Conservation (phyloP, 176 grass and related monocot species). For the Cenchrus purpureus region DNA sequence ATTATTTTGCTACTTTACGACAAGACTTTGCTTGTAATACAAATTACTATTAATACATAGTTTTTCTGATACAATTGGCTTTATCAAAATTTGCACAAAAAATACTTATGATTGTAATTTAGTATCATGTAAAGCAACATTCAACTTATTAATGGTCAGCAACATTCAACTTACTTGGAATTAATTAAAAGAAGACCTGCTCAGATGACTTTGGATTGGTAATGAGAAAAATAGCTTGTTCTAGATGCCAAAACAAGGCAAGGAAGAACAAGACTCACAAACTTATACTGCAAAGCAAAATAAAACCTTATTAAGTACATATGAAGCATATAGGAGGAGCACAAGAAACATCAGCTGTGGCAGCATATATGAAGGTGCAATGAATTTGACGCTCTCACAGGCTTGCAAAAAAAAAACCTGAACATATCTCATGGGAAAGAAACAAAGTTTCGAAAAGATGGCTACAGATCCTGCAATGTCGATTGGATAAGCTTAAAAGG, state of each 20-base stretch:
- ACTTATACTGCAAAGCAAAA: constrained; percentile 71
- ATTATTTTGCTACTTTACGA: no score
- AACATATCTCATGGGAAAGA: constrained; percentile 92
- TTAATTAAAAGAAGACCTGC: constrained; percentile 88
- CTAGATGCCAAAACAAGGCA: constrained; percentile 90
- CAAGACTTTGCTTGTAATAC: no score
- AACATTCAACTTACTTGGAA: constrained; percentile 71
- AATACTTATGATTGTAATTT: no score
- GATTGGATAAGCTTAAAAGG: constrained; percentile 33
- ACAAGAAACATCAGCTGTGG: constrained; percentile 5
- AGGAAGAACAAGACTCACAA: constrained; percentile 86
- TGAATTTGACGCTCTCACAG: constrained; percentile 4
- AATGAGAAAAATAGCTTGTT: constrained; percentile 92
- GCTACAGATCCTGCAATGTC: constrained; percentile 84
- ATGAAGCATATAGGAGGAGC: constrained; percentile 5
- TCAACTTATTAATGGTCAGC: neutral
- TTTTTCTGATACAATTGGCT: no score
- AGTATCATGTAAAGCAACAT: no score
- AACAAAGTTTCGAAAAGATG: constrained; percentile 96
- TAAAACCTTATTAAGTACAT: no score
- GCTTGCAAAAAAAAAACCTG: constrained; percentile 57
- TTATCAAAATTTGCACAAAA: no score
- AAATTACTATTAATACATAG: no score
- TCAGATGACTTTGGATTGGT: constrained; percentile 64
- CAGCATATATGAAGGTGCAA: neutral